Conservation (phyloP, 345 rosid genomes). For the Dipteronia sinensis region DNA sequence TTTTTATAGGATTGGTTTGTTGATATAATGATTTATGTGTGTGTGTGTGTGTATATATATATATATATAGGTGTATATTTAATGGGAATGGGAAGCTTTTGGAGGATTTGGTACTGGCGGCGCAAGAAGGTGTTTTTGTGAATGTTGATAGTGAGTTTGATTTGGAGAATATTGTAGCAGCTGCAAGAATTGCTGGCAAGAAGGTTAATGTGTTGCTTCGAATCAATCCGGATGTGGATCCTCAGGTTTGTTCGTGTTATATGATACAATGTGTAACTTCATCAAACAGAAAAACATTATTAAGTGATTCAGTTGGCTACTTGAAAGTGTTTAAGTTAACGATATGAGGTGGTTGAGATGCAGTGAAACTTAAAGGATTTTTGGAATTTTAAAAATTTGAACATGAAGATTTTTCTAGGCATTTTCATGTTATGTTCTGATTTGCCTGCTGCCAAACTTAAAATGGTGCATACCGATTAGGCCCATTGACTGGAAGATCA, state of each 20-base stretch:
- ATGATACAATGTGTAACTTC: background rate
- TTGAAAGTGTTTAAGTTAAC: background rate
- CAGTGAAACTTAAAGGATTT: background rate
- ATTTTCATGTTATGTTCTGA: background rate
- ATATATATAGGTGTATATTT: slow-evolving; percentile 72
- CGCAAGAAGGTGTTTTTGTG: slow-evolving; percentile 90
- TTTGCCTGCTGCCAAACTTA: background rate
- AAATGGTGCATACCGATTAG: too few species aligned
- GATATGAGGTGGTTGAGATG: background rate
- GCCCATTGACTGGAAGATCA: too few species aligned
- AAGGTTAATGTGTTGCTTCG: slow-evolving; percentile 92
- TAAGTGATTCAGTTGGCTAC: background rate
- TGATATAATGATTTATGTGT: slow-evolving; percentile 35
- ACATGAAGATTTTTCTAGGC: background rate
- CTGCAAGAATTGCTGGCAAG: slow-evolving; percentile 83
- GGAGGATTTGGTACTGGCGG: slow-evolving; percentile 95
- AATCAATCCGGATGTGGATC: slow-evolving; percentile 98
- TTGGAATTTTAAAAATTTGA: background rate
- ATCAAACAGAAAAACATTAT: background rate
- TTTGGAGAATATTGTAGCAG: slow-evolving; percentile 80
- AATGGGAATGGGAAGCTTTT: slow-evolving; percentile 91
- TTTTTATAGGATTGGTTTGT: background rate
- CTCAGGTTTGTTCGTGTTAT: slow-evolving; percentile 61
- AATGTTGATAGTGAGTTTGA: slow-evolving; percentile 97
- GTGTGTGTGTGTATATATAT: too few species aligned